Percentiles rank a stretch among this genome's conserved stretches.
phyloP scores from a whole-genome alignment of 164 flowering plant genomes.

The Umbellularia californica region DNA sequence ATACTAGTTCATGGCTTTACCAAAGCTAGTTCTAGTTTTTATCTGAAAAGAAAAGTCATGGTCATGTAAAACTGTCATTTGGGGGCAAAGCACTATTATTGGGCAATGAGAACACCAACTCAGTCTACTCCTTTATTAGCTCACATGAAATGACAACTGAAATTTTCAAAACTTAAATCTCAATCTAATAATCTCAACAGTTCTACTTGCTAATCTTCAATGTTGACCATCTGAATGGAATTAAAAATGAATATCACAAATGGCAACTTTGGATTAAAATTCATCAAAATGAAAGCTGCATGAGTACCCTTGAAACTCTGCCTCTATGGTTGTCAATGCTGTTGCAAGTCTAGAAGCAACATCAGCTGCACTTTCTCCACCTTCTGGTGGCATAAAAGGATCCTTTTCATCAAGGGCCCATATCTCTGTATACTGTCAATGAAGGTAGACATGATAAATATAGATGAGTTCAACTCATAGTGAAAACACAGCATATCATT shows the following conservation, averaged over 20 bases:
- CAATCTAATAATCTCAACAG: not conserved
- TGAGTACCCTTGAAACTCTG: constrained; percentile 72
- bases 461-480: not conserved
- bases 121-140: not conserved
- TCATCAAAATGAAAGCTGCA: not conserved
- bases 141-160: not conserved
- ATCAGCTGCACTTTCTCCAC: constrained; percentile 94
- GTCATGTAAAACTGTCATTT: not conserved
- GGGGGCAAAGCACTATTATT: not conserved
- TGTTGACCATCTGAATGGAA: not conserved
- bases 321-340: constrained; percentile 56
- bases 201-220: not conserved
- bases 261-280: not conserved
- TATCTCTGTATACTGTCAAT: constrained; percentile 68
- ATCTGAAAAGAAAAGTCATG: not conserved
- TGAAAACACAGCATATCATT: not conserved
- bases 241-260: not conserved
- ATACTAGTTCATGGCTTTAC: not conserved
- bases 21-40: not conserved
- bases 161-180: not conserved
- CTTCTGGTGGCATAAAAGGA: constrained; percentile 72
- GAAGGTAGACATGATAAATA: constrained; percentile 1
- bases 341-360: constrained; percentile 74
- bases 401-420: constrained; percentile 93
- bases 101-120: not conserved